Evolutionary conservation across 129 eudicot genomes (phyloP), one percentile per base, ranked within the genome.

Genomic region (Escallonia rubra): DNA sequence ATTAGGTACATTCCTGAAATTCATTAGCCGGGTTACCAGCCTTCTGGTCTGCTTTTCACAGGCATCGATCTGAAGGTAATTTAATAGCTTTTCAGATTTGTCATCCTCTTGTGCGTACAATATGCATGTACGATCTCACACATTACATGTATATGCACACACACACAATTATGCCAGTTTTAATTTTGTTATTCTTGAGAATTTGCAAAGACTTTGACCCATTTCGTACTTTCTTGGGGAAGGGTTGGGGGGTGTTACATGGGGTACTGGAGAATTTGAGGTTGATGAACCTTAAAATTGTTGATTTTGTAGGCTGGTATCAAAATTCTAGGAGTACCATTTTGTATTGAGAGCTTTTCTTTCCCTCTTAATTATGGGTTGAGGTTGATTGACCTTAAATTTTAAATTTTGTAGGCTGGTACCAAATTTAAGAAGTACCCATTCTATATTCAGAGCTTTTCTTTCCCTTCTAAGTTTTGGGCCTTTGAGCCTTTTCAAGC

Each of bases 1-100:
- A 76, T 76, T 74, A 73, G 80, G 80, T 68, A 79, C 65, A 78
- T 81, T 76, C 56, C 66, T 73, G 66, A 58, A 77, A 47, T 81
- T 44, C 65, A 61, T 69, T 73, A 66, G 72, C 74, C 34, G 74
- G 74, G 6, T 73, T 73, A 72, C 83, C 89, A 85, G 95, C 87
- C 95, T 90, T 79, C 90, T 83, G 77, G 79, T 81, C 84, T 84
- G 96, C 84, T 81, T 77, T 60, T 86, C 63, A 23, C 82, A 83
- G 75, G 82, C 81, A 81, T 81, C 81, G 81, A 73, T 82, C 87
- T 80, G 77, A 73, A 87, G 95, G 95, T 85, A 60, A 55, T 45
- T 23, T 23, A 23, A 23, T 23, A 23, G 34, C 34, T 42, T 15
- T 58, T 45, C 38, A 12, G 62, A 5, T 41, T 67, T 13, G 9